These are phyloP conservation scores for Trichoderma pleuroti DNA, from an alignment of 2,329 filamentous ascomycete genomes.

Conservation along the genomic window DNA sequence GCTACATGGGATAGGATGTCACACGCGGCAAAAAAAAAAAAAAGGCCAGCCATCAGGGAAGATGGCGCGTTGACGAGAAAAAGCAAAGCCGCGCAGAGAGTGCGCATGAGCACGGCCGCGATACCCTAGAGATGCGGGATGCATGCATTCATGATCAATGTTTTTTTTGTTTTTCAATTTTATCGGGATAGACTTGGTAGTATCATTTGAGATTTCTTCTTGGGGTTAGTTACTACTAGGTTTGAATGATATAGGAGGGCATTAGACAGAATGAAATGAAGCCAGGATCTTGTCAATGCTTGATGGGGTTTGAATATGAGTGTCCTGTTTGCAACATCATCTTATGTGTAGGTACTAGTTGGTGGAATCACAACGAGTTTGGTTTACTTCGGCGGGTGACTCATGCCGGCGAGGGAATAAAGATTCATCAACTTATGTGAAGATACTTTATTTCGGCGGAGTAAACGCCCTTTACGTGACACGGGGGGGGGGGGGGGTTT, in stretches of 20 bases:
- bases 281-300: constrained; percentile 19
- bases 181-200: constrained; percentile 35
- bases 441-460: neutral
- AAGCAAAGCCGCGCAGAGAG: constrained; percentile 18
- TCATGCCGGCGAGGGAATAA: neutral
- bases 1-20: constrained; percentile 20
- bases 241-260: neutral
- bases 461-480: neutral
- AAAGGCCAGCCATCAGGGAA: constrained; percentile 19
- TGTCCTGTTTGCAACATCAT: neutral
- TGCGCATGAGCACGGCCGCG: constrained; percentile 29
- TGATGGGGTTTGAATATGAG: neutral
- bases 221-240: constrained; percentile 15
- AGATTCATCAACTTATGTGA: neutral
- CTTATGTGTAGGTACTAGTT: neutral
- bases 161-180: constrained; percentile 20
- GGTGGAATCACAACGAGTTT: neutral
- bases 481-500: neutral
- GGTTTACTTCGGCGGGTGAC: neutral
- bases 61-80: neutral
- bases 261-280: constrained; percentile 9
- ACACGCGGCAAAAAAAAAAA: constrained; percentile 18
- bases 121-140: constrained; percentile 32
- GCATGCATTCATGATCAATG: constrained; percentile 25
- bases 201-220: constrained; percentile 24